These are phyloP conservation scores for Conidiobolus incongruus DNA, from an alignment of 371 early-diverging fungal genomes.

Conservation along the genomic window DNA sequence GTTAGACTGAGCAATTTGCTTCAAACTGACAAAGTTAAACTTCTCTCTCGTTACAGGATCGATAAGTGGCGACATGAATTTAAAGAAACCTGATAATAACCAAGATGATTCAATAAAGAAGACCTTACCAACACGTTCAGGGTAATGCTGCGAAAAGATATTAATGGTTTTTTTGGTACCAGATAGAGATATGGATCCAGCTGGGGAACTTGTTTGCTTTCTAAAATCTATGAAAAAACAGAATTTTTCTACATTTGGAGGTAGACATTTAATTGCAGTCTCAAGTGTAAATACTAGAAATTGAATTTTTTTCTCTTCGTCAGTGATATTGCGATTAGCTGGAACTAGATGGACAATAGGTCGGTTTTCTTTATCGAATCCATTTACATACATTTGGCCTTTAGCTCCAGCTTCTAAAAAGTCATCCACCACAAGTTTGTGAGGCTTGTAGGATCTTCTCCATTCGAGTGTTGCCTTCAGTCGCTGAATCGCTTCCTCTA, in stretches of 20 bases:
- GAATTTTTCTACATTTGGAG: constrained; percentile 36
- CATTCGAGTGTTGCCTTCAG: constrained; percentile 48
- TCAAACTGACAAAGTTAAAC: constrained; percentile 51
- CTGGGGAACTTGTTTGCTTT: constrained; percentile 31
- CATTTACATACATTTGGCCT: constrained; percentile 62
- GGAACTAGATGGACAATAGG: constrained; percentile 54
- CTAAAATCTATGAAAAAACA: constrained; percentile 63
- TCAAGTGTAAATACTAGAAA: constrained; percentile 61
- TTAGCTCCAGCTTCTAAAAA: constrained; percentile 46
- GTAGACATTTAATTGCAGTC: constrained; percentile 50
- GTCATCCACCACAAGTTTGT: constrained; percentile 37
- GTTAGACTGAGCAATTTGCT: no score
- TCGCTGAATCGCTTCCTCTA: constrained; percentile 26
- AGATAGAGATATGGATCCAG: constrained; percentile 39
- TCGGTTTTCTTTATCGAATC: constrained; percentile 43
- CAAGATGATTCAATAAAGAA: constrained; percentile 51
- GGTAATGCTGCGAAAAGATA: constrained; percentile 65
- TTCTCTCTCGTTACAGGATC: constrained; percentile 74
- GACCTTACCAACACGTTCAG: constrained; percentile 46
- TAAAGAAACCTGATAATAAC: constrained; percentile 62
- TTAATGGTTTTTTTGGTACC: constrained; percentile 54
- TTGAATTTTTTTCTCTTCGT: constrained; percentile 45
- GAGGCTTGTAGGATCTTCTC: constrained; percentile 48
- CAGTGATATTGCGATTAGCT: constrained; percentile 51
- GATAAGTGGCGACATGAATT: constrained; percentile 62